These are phyloP conservation scores for Fraxinus pennsylvanica DNA, from an alignment of 257 asterid genomes.

Conservation along the genomic window DNA sequence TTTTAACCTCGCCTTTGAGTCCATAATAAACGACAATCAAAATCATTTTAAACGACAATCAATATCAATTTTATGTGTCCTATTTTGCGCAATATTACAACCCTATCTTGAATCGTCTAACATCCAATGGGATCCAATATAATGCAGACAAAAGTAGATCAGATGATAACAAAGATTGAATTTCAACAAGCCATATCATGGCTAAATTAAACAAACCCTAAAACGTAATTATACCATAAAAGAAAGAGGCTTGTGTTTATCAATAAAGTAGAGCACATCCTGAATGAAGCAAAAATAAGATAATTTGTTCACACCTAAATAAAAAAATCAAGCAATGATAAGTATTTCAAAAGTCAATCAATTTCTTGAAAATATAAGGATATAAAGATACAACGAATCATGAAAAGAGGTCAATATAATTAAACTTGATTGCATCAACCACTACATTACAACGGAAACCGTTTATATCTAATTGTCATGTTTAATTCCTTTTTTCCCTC, in stretches of 20 bases:
- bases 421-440: not conserved
- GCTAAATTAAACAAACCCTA: not conserved
- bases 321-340: not conserved
- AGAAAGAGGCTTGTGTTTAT: not conserved
- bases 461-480: not conserved
- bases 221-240: conserved; percentile 4
- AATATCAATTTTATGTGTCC: no score
- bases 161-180: conserved; percentile 4
- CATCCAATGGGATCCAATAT: conserved; percentile 6
- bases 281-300: not conserved
- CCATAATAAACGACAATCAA: no score
- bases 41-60: no score
- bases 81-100: no score
- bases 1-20: not conserved
- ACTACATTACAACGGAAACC: not conserved
- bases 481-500: not conserved
- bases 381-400: not conserved
- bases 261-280: not conserved
- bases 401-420: not conserved
- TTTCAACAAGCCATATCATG: conserved; percentile 11
- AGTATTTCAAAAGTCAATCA: conserved; percentile 2
- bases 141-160: not conserved
- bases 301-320: not conserved
- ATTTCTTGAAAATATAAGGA: not conserved
- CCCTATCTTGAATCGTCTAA: not conserved